Evolutionary conservation across 1,139 yeast genomes (phyloP), one percentile per base, ranked within the genome.

Genomic region (Debaryomycetaceae sp.): DNA sequence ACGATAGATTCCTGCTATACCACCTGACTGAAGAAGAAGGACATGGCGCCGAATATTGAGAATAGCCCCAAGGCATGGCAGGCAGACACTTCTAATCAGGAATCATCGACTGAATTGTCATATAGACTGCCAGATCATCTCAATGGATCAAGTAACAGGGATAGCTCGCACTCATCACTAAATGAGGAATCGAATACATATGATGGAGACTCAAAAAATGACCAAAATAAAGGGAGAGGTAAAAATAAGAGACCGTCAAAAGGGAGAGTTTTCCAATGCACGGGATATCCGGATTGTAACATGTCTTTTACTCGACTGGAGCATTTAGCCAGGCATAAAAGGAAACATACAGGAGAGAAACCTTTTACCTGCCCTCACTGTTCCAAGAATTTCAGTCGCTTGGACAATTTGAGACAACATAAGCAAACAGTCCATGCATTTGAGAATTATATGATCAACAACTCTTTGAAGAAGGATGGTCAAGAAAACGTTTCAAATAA

Each of bases 311-410:
- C 95, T 2, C 69, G 96, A 48, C 82, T 89, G 14, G 97, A 91
- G 61, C 97, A 91, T 64, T 74, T 91, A 55, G 96, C 97, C 2
- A 76, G 98, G 49, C 98, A 90, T 67, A 86, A 89, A 44, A 72
- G 97, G 42, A 91, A 90, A 59, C 98, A 90, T 62, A 90, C 97
- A 1, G 98, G 97, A 38, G 98, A 91, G 63, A 75, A 96, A 45
- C 98, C 98, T 1, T 91, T 89, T 62, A 82, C 88, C 45, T 91
- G 98, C 63, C 87, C 87, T 42, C 80, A 76, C 57, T 91, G 98
- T 64, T 75, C 82, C 38, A 83, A 90, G 56, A 80, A 83, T 58
- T 91, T 91, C 60, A 83, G 93, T 27, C 75, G 97, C 40, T 70
- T 89, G 51, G 98, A 91, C 65, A 91, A 91, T 60, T 72, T 91